Base-by-base conservation (phyloP, 1,139 yeast species). In the Kurtzmaniella natalensis region DNA sequence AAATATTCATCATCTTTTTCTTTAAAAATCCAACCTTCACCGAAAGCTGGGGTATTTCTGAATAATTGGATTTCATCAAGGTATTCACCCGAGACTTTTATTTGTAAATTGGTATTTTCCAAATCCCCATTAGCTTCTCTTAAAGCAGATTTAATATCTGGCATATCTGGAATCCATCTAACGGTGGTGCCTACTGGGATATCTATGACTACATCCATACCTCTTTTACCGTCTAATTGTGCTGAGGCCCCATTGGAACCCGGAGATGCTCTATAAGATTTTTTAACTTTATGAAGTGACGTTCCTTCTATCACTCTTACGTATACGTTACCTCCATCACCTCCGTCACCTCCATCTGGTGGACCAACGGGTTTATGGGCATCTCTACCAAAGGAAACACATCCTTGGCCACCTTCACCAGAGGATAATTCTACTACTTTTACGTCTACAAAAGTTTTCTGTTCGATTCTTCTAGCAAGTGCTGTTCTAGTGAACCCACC, bases 281-380 rank as follows among this genome's bases (percentile, higher is more conserved):
- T 72, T 41, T 74, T 74, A 17, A 92, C 51, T 43, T 78, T 76
- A 48, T 87, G 89, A 39, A 92, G 59, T 1, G 92, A 79, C 25
- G 80, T 74, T 11, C 83, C 85, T 29, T 75, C 78, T 2, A 81
- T 80, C 2, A 95, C 95, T 52, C 80, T 85, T 4, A 92, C 73
- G 51, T 81, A 89, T 3, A 92, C 73, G 36, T 83, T 72, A 2
- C 98, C 98, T 9, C 98, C 98, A 41, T 70, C 65, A 5, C 98
- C 98, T 17, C 98, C 98, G 57, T 92, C 97, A 11, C 98, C 98
- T 17, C 98, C 98, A 56, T 89, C 95, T 0, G 98, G 95, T 0
- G 98, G 97, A 0, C 98, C 98, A 14, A 72, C 70, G 0, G 95
- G 72, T 28, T 86, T 64, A 34, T 88, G 85, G 2, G 95, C 86